phyloP scores from a whole-genome alignment of 495 filamentous ascomycete species.

The Podospora conica region DNA sequence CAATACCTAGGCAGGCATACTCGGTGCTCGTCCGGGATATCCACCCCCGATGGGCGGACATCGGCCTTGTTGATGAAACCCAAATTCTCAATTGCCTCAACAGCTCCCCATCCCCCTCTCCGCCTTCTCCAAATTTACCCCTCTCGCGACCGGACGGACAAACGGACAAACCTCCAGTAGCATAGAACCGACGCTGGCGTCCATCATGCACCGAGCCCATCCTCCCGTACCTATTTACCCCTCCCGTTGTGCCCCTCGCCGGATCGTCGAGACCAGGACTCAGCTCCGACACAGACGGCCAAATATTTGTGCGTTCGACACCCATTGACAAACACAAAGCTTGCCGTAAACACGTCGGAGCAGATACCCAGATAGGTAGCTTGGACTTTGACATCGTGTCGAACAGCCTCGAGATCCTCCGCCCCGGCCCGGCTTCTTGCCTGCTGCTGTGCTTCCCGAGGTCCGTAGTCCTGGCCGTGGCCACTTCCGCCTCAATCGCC shows the following conservation, averaged over 20 bases:
- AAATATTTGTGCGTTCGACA: background rate
- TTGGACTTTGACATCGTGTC: background rate
- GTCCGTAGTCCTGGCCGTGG: background rate
- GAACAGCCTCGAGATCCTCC: background rate
- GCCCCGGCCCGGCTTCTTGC: too few species aligned
- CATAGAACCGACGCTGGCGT: background rate
- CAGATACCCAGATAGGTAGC: background rate
- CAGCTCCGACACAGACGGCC: background rate
- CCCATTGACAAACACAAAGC: background rate
- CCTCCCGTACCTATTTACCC: background rate
- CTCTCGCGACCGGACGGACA: background rate
- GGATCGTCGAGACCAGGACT: background rate
- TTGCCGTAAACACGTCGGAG: background rate
- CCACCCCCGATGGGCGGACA: background rate
- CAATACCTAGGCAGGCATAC: too few species aligned
- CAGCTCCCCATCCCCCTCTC: background rate
- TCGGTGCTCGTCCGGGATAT: background rate
- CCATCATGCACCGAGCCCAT: background rate
- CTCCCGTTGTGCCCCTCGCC: background rate
- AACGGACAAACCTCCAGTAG: background rate
- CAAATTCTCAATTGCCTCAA: background rate
- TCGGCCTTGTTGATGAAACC: background rate
- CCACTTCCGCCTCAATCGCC: constrained; percentile 4
- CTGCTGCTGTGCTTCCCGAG: background rate
- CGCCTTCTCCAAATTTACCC: background rate